Conservation (phyloP, 108 stramenopile genomes). For the Conticribra guillardii region DNA sequence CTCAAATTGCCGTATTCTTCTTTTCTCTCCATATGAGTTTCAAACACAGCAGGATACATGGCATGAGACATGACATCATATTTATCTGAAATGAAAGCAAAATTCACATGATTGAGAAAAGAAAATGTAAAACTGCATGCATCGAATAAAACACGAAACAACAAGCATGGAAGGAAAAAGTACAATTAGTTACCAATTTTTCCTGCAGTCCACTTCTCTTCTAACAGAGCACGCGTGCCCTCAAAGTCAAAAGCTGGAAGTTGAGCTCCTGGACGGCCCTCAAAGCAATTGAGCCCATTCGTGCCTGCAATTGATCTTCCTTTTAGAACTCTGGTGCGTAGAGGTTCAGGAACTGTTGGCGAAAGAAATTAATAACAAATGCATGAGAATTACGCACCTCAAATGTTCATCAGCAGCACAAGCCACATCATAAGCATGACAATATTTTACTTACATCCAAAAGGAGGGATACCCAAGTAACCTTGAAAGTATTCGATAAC, state of each 20-base stretch:
- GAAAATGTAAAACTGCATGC: too few relatives aligned
- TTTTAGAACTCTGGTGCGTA: slow-evolving; percentile 33
- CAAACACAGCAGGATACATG: slow-evolving; percentile 92
- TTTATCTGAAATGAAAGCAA: too few relatives aligned
- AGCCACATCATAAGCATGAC: too few relatives aligned
- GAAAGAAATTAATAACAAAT: too few relatives aligned
- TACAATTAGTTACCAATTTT: slow-evolving; percentile 76
- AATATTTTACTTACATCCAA: too few relatives aligned
- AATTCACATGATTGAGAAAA: too few relatives aligned
- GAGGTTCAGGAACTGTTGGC: slow-evolving; percentile 97
- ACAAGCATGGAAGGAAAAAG: too few relatives aligned
- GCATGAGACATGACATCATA: slow-evolving; percentile 92
- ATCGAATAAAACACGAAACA: too few relatives aligned
- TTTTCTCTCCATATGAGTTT: slow-evolving; percentile 78
- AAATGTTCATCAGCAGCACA: too few relatives aligned
- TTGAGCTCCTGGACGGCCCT: slow-evolving; percentile 94
- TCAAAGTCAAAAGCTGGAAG: slow-evolving; percentile 86
- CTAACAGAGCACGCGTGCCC: slow-evolving; percentile 56
- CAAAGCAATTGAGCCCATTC: slow-evolving; percentile 76
- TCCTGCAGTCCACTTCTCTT: slow-evolving; percentile 74
- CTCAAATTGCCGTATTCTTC: slow-evolving; percentile 78
- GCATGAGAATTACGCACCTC: too few relatives aligned
- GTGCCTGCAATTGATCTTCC: slow-evolving; percentile 69
- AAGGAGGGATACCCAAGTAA: slow-evolving; percentile 90
- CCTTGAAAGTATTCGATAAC: slow-evolving; percentile 97